Conservation (phyloP, 2,329 filamentous ascomycete genomes). For the Thielaviopsis euricoi region DNA sequence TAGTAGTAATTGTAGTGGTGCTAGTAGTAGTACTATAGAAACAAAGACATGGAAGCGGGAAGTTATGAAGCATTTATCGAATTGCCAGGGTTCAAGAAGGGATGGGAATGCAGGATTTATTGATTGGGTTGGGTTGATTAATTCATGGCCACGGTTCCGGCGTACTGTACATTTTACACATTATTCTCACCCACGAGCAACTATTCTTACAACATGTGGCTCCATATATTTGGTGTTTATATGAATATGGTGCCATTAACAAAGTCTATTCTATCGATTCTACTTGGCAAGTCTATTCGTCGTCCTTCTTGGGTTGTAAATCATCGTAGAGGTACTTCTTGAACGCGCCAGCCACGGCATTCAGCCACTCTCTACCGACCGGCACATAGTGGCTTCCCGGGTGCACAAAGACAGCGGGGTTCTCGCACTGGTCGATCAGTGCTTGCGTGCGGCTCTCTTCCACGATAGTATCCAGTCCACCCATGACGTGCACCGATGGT, state of each 20-base stretch:
- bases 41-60: not conserved
- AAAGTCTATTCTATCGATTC: not conserved
- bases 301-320: conserved; percentile 8
- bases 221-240: conserved; percentile 14
- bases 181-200: conserved; percentile 14
- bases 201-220: not conserved
- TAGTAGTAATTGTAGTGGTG: too few relatives aligned
- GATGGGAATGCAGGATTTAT: not conserved
- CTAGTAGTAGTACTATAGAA: too few relatives aligned
- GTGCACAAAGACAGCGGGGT: conserved; percentile 44
- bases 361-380: conserved; percentile 63
- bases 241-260: not conserved
- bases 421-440: conserved; percentile 48
- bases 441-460: conserved; percentile 55
- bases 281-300: not conserved
- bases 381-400: conserved; percentile 87
- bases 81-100: conserved; percentile 15
- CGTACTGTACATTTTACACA: conserved; percentile 21
- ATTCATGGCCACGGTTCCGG: conserved; percentile 17
- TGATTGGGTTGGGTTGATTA: conserved; percentile 7
- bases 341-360: conserved; percentile 60
- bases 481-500: conserved; percentile 66
- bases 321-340: conserved; percentile 21
- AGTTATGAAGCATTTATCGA: conserved; percentile 4
- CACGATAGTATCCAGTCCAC: conserved; percentile 74